Base-by-base conservation (phyloP, 116 monocot species). In the Phalaenopsis hybrid region DNA sequence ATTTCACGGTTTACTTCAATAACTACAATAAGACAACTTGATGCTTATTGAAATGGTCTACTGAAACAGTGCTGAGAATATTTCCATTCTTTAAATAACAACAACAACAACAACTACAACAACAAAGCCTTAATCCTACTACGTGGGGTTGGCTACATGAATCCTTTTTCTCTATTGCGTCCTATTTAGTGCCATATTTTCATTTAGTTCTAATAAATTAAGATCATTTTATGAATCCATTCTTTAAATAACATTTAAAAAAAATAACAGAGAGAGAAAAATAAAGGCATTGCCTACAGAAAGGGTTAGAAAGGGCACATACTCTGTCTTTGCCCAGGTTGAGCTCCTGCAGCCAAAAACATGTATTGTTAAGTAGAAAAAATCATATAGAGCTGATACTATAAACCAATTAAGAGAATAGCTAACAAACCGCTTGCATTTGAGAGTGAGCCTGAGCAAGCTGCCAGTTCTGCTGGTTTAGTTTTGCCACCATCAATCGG, bases 401-500 rank as follows among this genome's bases (percentile, higher is more conserved):
- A 25, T 31, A 20, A 41, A 52, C 46, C 25, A 76, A 48, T 45
- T 15, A 83, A 50, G 8, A 87, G 44, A 57, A 49, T 15, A 55
- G 79, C 68, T 6, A 81, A 88, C 84, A 57, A 50, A 92, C 95
- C 84, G 84, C 86, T 33, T 87, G 78, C 87, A 92, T 89, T 25
- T 86, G 90, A 25, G 94, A 86, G 78, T 95, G 89, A 20, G 89
- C 77, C 79, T 86, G 86, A 33, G 91, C 92, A 61, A 95, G 92
- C 61, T 92, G 89, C 85, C 86, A 85, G 72, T 92, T 95, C 77
- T 95, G 92, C 68, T 88, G 88, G 31, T 83, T 85, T 57, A 74
- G 23, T 44, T 88, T 83, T 49, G 92, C 86, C 46, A 91, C 44
- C 1, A 80, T 65, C 9, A 82, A 3, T 11, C 76, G 85, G 34